Percentiles rank a stretch among this genome's conserved stretches.
Evolutionary conservation across 495 filamentous ascomycete species (phyloP).

Genomic region (Aspergillus sparsus): DNA sequence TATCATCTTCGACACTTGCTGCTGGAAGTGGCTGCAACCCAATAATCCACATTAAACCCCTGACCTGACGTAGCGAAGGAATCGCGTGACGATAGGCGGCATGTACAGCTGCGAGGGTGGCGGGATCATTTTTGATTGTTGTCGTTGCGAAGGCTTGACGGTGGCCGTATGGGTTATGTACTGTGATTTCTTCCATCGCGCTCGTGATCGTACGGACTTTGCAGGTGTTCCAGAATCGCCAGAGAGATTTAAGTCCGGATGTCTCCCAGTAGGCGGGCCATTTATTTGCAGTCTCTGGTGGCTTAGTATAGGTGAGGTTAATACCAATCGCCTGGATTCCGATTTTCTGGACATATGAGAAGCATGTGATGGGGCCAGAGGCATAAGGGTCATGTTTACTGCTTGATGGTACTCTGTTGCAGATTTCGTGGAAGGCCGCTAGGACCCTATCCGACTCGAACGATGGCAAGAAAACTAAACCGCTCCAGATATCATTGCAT

Average conservation of each 20-base stretch:
- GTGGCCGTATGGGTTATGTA: not conserved
- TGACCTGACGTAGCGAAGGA: not conserved
- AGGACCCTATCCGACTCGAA: slow-evolving; percentile 1
- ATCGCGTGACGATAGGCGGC: slow-evolving; percentile 1
- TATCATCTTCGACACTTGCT: not conserved
- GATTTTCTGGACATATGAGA: slow-evolving; percentile 23
- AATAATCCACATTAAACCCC: not conserved
- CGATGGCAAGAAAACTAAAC: not conserved
- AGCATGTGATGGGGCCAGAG: slow-evolving; percentile 65
- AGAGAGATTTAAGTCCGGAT: not conserved
- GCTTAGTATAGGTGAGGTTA: slow-evolving; percentile 7
- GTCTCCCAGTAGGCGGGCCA: slow-evolving; percentile 10
- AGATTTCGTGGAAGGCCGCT: not conserved
- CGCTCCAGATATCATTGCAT: not conserved
- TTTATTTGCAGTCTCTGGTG: slow-evolving; percentile 1
- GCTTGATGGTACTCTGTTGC: not conserved
- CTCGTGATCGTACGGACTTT: not conserved
- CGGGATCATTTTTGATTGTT: slow-evolving; percentile 6
- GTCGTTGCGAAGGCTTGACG: slow-evolving; percentile 6
- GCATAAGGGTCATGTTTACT: slow-evolving; percentile 50
- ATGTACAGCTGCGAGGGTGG: not conserved
- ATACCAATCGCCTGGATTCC: slow-evolving; percentile 1
- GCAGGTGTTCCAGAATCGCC: slow-evolving; percentile 5
- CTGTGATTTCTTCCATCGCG: not conserved
- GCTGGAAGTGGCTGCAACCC: slow-evolving; percentile 5